These are phyloP conservation scores for Neurospora pannonica DNA, from an alignment of 495 filamentous ascomycete species.

Conservation along the genomic window DNA sequence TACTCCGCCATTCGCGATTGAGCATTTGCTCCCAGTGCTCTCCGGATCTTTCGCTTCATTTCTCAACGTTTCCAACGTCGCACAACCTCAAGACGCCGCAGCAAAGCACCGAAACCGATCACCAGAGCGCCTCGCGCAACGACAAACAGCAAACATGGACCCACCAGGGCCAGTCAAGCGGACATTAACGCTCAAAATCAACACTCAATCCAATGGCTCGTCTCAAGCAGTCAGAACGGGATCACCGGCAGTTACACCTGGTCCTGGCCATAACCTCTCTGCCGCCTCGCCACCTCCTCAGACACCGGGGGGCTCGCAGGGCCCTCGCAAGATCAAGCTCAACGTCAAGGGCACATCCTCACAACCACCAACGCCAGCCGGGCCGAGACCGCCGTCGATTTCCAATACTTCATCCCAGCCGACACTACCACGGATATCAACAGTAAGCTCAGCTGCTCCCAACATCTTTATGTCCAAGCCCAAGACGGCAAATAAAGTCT, in stretches of 20 bases:
- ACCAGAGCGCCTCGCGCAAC: background rate
- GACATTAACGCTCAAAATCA: constrained; percentile 18
- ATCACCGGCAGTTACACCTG: constrained; percentile 2
- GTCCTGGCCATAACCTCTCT: constrained; percentile 1
- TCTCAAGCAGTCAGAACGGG: background rate
- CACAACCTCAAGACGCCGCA: background rate
- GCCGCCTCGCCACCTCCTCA: constrained; percentile 17
- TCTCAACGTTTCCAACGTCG: background rate
- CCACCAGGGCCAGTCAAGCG: constrained; percentile 10
- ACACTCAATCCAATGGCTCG: constrained; percentile 1
- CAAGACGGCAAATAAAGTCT: constrained; percentile 34
- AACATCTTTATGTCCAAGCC: constrained; percentile 37
- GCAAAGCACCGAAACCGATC: background rate
- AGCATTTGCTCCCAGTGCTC: background rate
- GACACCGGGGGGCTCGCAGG: constrained; percentile 28
- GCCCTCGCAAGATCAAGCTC: constrained; percentile 43
- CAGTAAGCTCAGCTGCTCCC: constrained; percentile 8
- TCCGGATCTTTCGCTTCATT: background rate
- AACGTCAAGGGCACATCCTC: constrained; percentile 27
- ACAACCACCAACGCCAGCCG: constrained; percentile 38
- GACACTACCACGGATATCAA: background rate
- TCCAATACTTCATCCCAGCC: background rate
- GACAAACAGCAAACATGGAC: constrained; percentile 3
- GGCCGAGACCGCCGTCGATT: constrained; percentile 10
- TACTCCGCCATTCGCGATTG: background rate